phyloP scores from a whole-genome alignment of 2,329 filamentous ascomycete species.

The Aspergillus calidoustus region DNA sequence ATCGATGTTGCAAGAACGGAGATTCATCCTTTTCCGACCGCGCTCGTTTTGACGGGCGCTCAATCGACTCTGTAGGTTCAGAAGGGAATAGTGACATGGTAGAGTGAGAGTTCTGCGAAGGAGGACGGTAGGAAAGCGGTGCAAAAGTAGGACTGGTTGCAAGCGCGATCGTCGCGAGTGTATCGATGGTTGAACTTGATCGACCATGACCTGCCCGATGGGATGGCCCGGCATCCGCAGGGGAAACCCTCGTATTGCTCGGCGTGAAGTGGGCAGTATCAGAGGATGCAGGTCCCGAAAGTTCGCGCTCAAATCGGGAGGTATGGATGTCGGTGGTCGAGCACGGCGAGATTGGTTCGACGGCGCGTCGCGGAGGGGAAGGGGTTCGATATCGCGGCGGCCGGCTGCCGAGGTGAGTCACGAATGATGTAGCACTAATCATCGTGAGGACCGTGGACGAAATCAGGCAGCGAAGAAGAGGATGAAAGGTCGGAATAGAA shows the following conservation, averaged over 20 bases:
- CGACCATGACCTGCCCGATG: constrained; percentile 47
- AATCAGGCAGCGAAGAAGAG: constrained; percentile 17
- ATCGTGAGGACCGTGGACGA: constrained; percentile 30
- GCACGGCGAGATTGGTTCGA: constrained; percentile 51
- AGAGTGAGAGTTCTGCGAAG: constrained; percentile 32
- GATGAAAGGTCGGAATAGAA: constrained; percentile 16
- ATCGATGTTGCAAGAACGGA: constrained; percentile 40
- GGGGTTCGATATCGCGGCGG: constrained; percentile 52
- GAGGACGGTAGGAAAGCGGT: constrained; percentile 38
- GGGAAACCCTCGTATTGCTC: constrained; percentile 27
- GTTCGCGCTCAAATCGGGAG: constrained; percentile 36
- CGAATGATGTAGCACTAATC: constrained; percentile 47
- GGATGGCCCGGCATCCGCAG: constrained; percentile 28
- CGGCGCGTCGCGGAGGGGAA: constrained; percentile 51
- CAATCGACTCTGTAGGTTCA: constrained; percentile 34
- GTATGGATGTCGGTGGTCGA: constrained; percentile 34
- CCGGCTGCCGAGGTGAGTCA: constrained; percentile 39
- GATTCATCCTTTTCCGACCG: constrained; percentile 61
- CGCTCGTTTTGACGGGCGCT: constrained; percentile 63
- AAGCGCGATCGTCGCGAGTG: constrained; percentile 56
- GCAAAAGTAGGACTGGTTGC: constrained; percentile 53
- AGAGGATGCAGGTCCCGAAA: constrained; percentile 30
- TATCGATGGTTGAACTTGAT: constrained; percentile 53
- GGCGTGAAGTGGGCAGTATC: constrained; percentile 29
- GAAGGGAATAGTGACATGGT: constrained; percentile 35